These are phyloP conservation scores for Sporothrix sp. DNA, from an alignment of 2,329 filamentous ascomycete species.

Conservation along the genomic window DNA sequence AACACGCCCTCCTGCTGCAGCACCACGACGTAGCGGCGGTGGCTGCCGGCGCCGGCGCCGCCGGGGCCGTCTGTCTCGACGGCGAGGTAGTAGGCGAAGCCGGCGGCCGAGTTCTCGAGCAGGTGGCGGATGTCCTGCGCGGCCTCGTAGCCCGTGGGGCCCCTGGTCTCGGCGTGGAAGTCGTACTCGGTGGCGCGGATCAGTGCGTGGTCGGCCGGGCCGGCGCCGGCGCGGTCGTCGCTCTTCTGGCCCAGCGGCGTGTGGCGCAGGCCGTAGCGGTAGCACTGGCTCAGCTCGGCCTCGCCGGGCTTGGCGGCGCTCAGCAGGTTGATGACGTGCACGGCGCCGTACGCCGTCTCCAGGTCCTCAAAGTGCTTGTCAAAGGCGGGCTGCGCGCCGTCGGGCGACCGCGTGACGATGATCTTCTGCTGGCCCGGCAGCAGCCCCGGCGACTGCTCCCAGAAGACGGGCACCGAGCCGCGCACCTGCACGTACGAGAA, in stretches of 20 bases:
- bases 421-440: conserved; percentile 93
- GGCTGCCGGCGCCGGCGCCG: conserved; percentile 16
- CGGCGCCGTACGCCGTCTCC: conserved; percentile 75
- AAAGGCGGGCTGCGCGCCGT: conserved; percentile 89
- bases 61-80: conserved; percentile 48
- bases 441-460: conserved; percentile 85
- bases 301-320: conserved; percentile 83
- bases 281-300: conserved; percentile 70
- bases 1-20: conserved; percentile 94
- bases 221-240: conserved; percentile 38
- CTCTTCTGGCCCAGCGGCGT: conserved; percentile 54
- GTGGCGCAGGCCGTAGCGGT: conserved; percentile 64
- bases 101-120: conserved; percentile 69
- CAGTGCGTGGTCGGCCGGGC: conserved; percentile 59
- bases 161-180: conserved; percentile 89
- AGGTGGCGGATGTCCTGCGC: conserved; percentile 74
- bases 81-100: conserved; percentile 86
- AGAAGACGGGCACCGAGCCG: conserved; percentile 91
- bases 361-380: conserved; percentile 90
- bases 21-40: conserved; percentile 52
- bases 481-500: conserved; percentile 93
- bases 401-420: conserved; percentile 72
- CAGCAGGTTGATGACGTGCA: conserved; percentile 90
- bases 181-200: conserved; percentile 82
- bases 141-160: conserved; percentile 77